phyloP scores from a whole-genome alignment of 345 rosid species.

The Leavenworthia alabamica region DNA sequence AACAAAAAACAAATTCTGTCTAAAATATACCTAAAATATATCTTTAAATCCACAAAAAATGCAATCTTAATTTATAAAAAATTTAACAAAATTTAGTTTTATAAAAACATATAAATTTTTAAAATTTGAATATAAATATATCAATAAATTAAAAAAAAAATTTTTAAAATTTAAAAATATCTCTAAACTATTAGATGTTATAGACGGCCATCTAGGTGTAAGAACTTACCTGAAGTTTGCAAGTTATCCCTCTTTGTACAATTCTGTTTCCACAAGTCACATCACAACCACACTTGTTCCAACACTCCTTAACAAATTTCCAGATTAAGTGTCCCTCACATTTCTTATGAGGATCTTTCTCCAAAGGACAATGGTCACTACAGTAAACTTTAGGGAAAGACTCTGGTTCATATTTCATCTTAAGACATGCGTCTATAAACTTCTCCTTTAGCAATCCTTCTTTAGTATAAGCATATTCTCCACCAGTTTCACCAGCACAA shows the following conservation, averaged over 20 bases:
- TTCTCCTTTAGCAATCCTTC: constrained; percentile 52
- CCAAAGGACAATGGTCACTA: constrained; percentile 68
- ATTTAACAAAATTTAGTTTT: too few species aligned
- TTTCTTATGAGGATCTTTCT: constrained; percentile 43
- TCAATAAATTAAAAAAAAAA: too few species aligned
- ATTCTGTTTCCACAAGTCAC: constrained; percentile 75
- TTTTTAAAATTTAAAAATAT: too few species aligned
- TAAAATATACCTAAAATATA: too few species aligned
- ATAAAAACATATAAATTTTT: too few species aligned
- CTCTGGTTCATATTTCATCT: constrained; percentile 36
- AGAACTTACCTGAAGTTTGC: constrained; percentile 72
- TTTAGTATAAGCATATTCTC: constrained; percentile 71
- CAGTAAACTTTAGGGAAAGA: constrained; percentile 42
- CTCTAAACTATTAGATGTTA: too few species aligned
- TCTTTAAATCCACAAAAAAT: too few species aligned
- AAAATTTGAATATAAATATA: too few species aligned
- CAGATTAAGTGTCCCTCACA: constrained; percentile 79
- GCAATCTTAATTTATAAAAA: too few species aligned
- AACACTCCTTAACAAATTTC: constrained; percentile 86
- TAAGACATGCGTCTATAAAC: constrained; percentile 48
- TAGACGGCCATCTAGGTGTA: too few species aligned
- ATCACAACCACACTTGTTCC: constrained; percentile 83
- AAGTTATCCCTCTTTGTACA: constrained; percentile 68
- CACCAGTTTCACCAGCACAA: constrained; percentile 78
- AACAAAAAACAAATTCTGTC: too few species aligned